Base-by-base conservation (phyloP, 768 basidiomycete species). In the Wakefieldia striispora region DNA sequence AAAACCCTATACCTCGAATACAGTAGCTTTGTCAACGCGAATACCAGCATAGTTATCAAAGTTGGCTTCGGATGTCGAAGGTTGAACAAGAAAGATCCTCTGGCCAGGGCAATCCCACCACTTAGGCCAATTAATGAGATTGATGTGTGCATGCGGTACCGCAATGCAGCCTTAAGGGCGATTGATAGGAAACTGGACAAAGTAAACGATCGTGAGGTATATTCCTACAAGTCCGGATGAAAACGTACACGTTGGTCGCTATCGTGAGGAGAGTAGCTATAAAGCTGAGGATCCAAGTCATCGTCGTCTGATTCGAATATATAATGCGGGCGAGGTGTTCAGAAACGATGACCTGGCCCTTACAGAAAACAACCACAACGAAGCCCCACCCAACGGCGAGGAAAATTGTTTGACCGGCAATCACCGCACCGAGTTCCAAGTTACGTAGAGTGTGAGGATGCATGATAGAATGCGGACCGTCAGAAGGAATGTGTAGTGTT, bases 111-210 rank as follows among this genome's bases (percentile, higher is more conserved):
- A n/a, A 60, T 40, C 5, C 49, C 51, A 3, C 49, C 27, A 11
- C 40, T 53, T 7, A 60, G 50, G 8, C 47, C 3, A 5, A 60
- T 34, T 36, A 60, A 31, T 12, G n/a, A n/a, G n/a, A 19, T 56
- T 47, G 12, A 24, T 24, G 24, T 24, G 24, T 24, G 24, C 24
- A 24, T n/a, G n/a, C n/a, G n/a, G n/a, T n/a, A n/a, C n/a, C 51
- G 51, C 47, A 57, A 44, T 14, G 58, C 59, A n/a, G 59, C 54
- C 26, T 43, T 59, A 24, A 59, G 13, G 2, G 57, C 38, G 11
- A 51, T 53, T 0, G 54, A 44, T 13, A 55, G 4, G 13, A 20
- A 53, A 14, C 54, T 53, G 31, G 3, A 21, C 1, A 20, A 40
- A 6, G 21, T 2, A 14, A 26, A 13, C 8, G 7, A 17, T 19